Percentiles rank a stretch among this genome's conserved stretches.
phyloP scores from a whole-genome alignment of 1,139 yeast genomes.

The Pneumocystis carinii region DNA sequence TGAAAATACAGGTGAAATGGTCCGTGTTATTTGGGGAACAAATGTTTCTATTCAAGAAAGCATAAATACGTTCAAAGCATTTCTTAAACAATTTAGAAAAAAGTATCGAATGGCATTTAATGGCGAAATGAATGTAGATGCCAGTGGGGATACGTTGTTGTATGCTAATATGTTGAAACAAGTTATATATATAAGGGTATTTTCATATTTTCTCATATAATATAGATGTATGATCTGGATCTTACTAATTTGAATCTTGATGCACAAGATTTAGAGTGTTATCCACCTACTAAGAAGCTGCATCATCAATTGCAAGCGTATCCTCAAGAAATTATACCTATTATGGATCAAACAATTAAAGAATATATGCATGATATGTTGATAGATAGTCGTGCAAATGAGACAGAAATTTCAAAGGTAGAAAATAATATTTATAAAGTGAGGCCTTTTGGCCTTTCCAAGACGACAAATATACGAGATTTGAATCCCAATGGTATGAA shows the following conservation, averaged over 20 bases:
- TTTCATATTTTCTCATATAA: background rate
- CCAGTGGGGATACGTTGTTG: background rate
- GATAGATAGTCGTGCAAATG: conserved; percentile 30
- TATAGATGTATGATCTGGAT: conserved; percentile 59
- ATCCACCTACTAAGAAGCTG: conserved; percentile 59
- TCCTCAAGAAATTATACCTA: conserved; percentile 94
- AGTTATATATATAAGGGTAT: background rate
- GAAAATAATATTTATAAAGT: conserved; percentile 61
- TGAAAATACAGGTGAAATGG: conserved; percentile 35
- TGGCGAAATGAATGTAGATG: conserved; percentile 21
- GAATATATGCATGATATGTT: conserved; percentile 76
- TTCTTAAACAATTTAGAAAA: conserved; percentile 66
- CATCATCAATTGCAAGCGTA: conserved; percentile 76
- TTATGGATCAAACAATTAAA: conserved; percentile 91
- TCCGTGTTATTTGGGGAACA: conserved; percentile 96
- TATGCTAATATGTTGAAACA: background rate
- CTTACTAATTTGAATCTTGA: conserved; percentile 74
- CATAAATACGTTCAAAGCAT: conserved; percentile 62
- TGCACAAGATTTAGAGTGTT: conserved; percentile 62
- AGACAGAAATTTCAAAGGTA: conserved; percentile 26
- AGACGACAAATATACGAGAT: conserved; percentile 57
- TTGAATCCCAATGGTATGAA: conserved; percentile 50
- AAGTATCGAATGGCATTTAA: conserved; percentile 56
- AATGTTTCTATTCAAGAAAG: conserved; percentile 86
- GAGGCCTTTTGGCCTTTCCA: conserved; percentile 56